Evolutionary conservation across 257 asterid species (phyloP).

Genomic region (Solanum arcanum): DNA sequence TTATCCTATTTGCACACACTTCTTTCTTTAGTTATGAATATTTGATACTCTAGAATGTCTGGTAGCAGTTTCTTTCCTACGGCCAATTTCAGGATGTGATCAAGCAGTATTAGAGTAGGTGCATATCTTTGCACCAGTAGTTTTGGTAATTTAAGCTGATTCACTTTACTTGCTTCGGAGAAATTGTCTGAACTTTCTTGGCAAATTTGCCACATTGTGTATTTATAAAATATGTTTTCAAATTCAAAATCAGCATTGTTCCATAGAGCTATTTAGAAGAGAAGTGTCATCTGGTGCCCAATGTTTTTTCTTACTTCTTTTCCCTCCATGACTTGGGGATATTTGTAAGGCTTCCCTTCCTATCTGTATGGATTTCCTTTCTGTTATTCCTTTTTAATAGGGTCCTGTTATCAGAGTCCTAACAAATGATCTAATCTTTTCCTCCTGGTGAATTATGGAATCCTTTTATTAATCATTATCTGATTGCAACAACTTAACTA

Average conservation of each 20-base stretch:
- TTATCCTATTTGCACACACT: neutral
- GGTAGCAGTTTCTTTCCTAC: neutral
- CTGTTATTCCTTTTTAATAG: neutral
- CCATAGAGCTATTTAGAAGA: neutral
- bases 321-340: neutral
- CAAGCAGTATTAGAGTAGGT: neutral
- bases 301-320: neutral
- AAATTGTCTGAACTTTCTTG: neutral
- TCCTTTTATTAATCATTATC: neutral
- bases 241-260: neutral
- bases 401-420: neutral
- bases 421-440: neutral
- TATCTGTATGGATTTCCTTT: neutral
- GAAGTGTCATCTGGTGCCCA: neutral
- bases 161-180: neutral
- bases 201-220: neutral
- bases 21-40: neutral
- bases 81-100: neutral
- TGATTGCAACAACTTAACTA: neutral
- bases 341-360: neutral
- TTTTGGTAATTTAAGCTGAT: neutral
- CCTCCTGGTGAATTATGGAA: neutral
- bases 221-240: neutral
- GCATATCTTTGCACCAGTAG: neutral
- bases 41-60: neutral